Evolutionary conservation across 1,284 basidiomycete genomes (phyloP).

Genomic region (Papiliotrema terrestris): DNA sequence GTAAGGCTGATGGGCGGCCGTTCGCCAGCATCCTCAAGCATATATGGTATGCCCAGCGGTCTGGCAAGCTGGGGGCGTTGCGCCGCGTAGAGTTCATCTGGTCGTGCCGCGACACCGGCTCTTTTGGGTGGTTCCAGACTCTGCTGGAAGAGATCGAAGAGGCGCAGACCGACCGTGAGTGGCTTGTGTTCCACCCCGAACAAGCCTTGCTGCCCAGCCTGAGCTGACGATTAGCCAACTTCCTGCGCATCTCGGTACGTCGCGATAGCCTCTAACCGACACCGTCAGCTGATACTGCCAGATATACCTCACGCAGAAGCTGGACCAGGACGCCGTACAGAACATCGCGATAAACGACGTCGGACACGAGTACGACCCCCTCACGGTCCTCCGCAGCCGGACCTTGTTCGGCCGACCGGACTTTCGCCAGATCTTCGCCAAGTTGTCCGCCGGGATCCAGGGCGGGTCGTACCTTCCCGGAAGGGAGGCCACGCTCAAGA

Average conservation of each 20-base stretch:
- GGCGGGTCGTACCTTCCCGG: constrained; percentile 72
- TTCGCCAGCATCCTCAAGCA: constrained; percentile 89
- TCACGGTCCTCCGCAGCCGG: constrained; percentile 75
- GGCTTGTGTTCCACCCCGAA: background rate
- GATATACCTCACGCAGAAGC: constrained; percentile 82
- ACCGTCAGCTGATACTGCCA: no score
- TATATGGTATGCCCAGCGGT: constrained; percentile 84
- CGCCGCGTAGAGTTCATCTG: constrained; percentile 87
- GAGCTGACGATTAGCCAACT: constrained; percentile 60
- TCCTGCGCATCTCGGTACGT: constrained; percentile 64
- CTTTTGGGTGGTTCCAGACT: constrained; percentile 88
- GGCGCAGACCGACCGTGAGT: constrained; percentile 74
- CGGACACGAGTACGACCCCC: constrained; percentile 51
- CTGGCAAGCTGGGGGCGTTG: constrained; percentile 67
- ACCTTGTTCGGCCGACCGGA: constrained; percentile 86
- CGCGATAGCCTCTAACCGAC: no score
- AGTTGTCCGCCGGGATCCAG: constrained; percentile 70
- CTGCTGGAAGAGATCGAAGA: constrained; percentile 78
- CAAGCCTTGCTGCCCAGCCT: background rate
- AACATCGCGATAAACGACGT: constrained; percentile 74
- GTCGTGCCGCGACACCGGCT: constrained; percentile 79
- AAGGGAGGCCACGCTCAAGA: constrained; percentile 68
- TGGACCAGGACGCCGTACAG: constrained; percentile 78
- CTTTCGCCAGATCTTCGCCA: constrained; percentile 71
- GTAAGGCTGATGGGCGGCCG: constrained; percentile 58